phyloP scores from a whole-genome alignment of 225 moss, liverwort and hornwort species.

The Polytrichum formosum region DNA sequence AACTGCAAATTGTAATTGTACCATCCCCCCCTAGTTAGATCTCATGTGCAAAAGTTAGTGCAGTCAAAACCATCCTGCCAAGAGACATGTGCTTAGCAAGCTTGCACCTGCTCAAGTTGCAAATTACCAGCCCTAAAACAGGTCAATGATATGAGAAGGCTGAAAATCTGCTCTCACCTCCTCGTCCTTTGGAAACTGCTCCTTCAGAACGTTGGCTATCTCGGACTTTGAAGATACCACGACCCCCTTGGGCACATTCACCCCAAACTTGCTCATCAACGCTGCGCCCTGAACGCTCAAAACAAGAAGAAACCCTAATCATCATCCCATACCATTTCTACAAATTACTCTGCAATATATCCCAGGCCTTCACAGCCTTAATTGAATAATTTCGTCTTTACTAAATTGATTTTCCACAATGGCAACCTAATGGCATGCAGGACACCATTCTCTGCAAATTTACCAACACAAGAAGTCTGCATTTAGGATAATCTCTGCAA shows the following conservation, averaged over 20 bases:
- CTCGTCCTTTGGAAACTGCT: constrained; percentile 49
- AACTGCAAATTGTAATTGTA: constrained; percentile 38
- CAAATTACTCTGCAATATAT: neutral
- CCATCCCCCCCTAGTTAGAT: neutral
- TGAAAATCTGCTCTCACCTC: constrained; percentile 41
- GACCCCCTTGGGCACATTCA: constrained; percentile 88
- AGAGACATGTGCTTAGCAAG: neutral
- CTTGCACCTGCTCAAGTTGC: too few relatives aligned
- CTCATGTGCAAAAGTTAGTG: neutral
- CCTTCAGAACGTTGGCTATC: constrained; percentile 50
- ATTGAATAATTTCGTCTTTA: too few relatives aligned
- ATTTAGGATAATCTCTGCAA: neutral
- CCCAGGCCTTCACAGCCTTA: neutral
- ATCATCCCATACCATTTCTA: neutral
- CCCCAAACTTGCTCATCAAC: constrained; percentile 88
- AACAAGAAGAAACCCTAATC: neutral
- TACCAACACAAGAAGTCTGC: neutral
- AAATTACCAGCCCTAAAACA: too few relatives aligned
- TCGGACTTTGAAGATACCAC: constrained; percentile 66
- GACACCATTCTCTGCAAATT: too few relatives aligned
- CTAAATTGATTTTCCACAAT: too few relatives aligned
- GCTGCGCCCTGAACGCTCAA: constrained; percentile 37
- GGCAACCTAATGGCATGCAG: too few relatives aligned
- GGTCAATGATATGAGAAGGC: neutral
- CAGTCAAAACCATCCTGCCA: neutral